Conservation (phyloP, 331 rosid genomes). For the Quercus phellos region DNA sequence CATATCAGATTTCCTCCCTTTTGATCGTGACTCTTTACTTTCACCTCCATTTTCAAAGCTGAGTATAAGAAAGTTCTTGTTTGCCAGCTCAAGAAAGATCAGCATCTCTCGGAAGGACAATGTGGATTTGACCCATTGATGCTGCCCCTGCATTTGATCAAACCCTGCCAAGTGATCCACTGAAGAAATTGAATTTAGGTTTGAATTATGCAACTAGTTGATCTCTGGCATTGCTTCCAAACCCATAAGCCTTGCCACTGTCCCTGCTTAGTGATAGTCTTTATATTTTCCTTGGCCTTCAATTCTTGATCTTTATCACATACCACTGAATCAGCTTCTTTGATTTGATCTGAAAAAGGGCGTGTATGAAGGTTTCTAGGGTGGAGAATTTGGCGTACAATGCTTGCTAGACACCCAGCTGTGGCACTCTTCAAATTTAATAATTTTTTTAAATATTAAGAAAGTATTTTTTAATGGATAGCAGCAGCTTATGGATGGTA, state of each 20-base stretch:
- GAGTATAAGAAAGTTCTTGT: conserved; percentile 55
- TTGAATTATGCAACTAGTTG: conserved; percentile 4
- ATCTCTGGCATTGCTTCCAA: conserved; percentile 45
- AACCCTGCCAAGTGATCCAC: conserved; percentile 37
- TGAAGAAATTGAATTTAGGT: conserved; percentile 33
- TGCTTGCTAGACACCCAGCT: conserved; percentile 51
- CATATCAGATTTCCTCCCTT: conserved; percentile 20
- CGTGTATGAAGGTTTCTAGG: conserved; percentile 66
- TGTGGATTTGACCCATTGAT: conserved; percentile 44
- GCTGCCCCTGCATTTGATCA: conserved; percentile 25
- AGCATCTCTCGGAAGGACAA: conserved; percentile 56
- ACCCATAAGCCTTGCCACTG: conserved; percentile 75
- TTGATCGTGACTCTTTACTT: conserved; percentile 25
- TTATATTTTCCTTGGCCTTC: conserved; percentile 10
- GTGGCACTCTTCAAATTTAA: conserved; percentile 41
- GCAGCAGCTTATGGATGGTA: too few relatives aligned
- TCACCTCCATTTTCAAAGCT: conserved; percentile 47
- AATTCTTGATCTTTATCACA: conserved; percentile 22
- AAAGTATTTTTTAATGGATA: too few relatives aligned
- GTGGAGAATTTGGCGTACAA: conserved; percentile 61
- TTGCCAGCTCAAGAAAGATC: conserved; percentile 45
- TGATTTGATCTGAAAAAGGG: conserved; percentile 46
- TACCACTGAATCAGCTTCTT: conserved; percentile 26
- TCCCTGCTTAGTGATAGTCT: conserved; percentile 27
- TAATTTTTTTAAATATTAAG: too few relatives aligned